Evolutionary conservation across 257 asterid genomes (phyloP).

Genomic region (Voacanga thouarsii): DNA sequence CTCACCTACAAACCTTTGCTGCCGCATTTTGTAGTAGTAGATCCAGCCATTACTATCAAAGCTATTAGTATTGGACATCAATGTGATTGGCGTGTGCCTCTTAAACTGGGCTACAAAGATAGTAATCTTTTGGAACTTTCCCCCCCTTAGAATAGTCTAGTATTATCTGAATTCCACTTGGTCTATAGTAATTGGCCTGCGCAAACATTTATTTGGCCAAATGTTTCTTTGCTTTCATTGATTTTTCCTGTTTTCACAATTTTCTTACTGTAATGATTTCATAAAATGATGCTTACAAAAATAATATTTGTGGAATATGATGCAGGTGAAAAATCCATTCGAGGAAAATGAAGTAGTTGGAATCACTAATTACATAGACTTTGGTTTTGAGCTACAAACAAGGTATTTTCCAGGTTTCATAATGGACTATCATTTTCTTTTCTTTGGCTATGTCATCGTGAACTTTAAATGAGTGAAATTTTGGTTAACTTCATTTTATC

Average conservation of each 20-base stretch:
- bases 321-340: constrained; percentile 76
- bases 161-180: neutral
- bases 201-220: neutral
- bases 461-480: neutral
- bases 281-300: constrained; percentile 22
- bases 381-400: constrained; percentile 87
- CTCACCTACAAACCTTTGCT: neutral
- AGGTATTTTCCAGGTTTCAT: constrained; percentile 37
- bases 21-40: neutral
- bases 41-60: too few relatives aligned
- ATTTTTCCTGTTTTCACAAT: neutral
- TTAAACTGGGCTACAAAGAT: neutral
- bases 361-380: constrained; percentile 87
- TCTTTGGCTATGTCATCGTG: neutral
- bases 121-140: neutral
- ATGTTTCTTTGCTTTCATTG: neutral
- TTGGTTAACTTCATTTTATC: constrained; percentile 21
- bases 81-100: too few relatives aligned
- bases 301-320: constrained; percentile 16
- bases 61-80: too few relatives aligned
- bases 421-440: neutral
- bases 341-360: constrained; percentile 87
- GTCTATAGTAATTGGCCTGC: neutral
- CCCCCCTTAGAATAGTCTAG: neutral
- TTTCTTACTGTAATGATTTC: constrained; percentile 8